Evolutionary conservation across 164 flowering plant species (phyloP), one percentile per base, ranked within the genome.

Genomic region (Malania oleifera): DNA sequence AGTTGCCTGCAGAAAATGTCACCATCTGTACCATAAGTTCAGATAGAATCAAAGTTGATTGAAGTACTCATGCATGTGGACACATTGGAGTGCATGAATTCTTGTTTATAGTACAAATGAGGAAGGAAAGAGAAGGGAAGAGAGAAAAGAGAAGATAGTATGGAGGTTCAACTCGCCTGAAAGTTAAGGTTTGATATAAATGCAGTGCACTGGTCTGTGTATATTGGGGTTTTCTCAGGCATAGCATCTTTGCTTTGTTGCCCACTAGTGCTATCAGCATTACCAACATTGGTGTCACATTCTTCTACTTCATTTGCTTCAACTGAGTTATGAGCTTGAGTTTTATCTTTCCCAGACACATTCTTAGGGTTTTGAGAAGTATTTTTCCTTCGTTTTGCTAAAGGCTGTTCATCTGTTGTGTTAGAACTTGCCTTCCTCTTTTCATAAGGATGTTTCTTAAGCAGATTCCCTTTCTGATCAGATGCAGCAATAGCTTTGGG

Each of bases 121-220:
- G 23, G 50, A 20, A 24, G 27, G 15, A 20, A 17, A 46, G 31
- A 55, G 48, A 45, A 1, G 20, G 20, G n/a, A 10, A 35, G 54
- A 27, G 59, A 19, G n/a, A 34, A 26, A 41, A 1, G 13, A 37
- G 24, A 26, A 15, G 39, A 14, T 25, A 14, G 45, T 19, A 24
- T 5, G 8, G 10, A 57, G 10, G 5, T 43, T 35, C 22, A 15
- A 73, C 81, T 70, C 70, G 73, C 99, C 82, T 82, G 56, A n/a
- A 70, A 52, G 57, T 53, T 65, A 45, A 95, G 72, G 68, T 91
- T 95, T 39, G 97, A 91, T 45, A 95, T 50, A 69, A 95, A 95
- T 45, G 75, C 93, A 52, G 99, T 95, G 77, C 99, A 91, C 59
- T 85, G 79, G 59, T 95, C 97, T 11, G 67, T 75, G 58, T 73